These are phyloP conservation scores for Plantago elongata DNA, from an alignment of 257 asterid species.

Conservation along the genomic window DNA sequence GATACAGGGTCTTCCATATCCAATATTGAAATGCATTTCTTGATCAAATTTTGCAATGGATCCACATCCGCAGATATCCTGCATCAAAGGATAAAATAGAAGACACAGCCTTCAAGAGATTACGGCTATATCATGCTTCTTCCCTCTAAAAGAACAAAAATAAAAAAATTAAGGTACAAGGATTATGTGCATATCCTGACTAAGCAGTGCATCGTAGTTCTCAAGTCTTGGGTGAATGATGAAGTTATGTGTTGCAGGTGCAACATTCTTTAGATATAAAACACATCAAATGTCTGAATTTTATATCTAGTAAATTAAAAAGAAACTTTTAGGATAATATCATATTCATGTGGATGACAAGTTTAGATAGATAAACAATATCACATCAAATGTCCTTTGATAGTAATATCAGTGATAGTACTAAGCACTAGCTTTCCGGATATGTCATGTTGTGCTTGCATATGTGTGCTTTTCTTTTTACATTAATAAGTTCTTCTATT, in stretches of 20 bases:
- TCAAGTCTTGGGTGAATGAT: background rate
- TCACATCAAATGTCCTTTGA: background rate
- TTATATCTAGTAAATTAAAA: too few relatives aligned
- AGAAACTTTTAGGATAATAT: too few relatives aligned
- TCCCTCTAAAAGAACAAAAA: slow-evolving; percentile 5
- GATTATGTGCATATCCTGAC: background rate
- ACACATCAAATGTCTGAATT: slow-evolving; percentile 1
- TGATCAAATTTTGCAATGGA: slow-evolving; percentile 81
- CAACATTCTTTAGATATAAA: slow-evolving; percentile 6
- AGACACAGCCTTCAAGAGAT: slow-evolving; percentile 9
- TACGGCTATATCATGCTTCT: slow-evolving; percentile 6
- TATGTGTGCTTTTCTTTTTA: too few relatives aligned
- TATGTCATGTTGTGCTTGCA: too few relatives aligned
- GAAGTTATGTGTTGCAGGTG: slow-evolving; percentile 1
- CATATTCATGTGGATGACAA: too few relatives aligned
- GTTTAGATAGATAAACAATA: background rate
- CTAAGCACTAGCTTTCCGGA: too few relatives aligned
- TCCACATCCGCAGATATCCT: slow-evolving; percentile 77
- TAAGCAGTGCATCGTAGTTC: slow-evolving; percentile 2
- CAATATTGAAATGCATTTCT: slow-evolving; percentile 67
- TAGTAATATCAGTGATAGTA: background rate
- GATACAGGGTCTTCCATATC: slow-evolving; percentile 55
- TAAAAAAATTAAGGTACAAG: background rate
- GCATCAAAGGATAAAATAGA: slow-evolving; percentile 22
- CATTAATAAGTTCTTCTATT: too few relatives aligned